Evolutionary conservation across 2,329 filamentous ascomycete species (phyloP).

Genomic region (Colletotrichum brevisporum): DNA sequence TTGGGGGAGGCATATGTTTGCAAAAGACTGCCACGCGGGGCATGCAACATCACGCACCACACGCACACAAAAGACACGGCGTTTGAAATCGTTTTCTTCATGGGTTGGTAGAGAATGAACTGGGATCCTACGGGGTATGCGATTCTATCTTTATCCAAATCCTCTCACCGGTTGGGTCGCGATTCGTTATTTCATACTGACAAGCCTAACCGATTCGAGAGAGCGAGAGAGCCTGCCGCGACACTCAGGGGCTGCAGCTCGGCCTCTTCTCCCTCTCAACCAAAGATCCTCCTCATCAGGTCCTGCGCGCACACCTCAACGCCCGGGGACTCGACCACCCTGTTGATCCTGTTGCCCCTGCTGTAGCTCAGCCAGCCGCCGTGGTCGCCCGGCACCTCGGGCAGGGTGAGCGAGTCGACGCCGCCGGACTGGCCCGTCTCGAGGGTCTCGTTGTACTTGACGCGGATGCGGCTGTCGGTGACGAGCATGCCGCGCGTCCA

Average conservation of each 20-base stretch:
- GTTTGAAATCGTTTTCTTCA: conserved; percentile 33
- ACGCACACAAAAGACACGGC: conserved; percentile 35
- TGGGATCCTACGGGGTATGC: conserved; percentile 42
- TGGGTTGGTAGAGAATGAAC: conserved; percentile 42
- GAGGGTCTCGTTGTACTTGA: conserved; percentile 63
- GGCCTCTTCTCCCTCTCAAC: conserved; percentile 47
- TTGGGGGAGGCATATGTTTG: conserved; percentile 32
- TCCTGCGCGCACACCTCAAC: conserved; percentile 75
- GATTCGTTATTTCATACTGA: conserved; percentile 26
- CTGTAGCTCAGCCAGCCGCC: conserved; percentile 80
- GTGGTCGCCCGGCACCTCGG: conserved; percentile 77
- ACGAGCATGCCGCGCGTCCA: conserved; percentile 96
- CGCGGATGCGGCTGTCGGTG: conserved; percentile 77
- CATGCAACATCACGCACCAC: conserved; percentile 3
- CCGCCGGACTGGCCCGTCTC: conserved; percentile 50
- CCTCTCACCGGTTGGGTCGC: conserved; percentile 3
- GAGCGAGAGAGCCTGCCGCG: conserved; percentile 49
- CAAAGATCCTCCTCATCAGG: conserved; percentile 77
- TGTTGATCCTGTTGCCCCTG: conserved; percentile 84
- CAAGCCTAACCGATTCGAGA: conserved; percentile 48
- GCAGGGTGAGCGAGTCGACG: conserved; percentile 54
- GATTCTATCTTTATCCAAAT: conserved; percentile 29
- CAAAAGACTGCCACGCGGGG: conserved; percentile 9
- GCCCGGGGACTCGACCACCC: conserved; percentile 80
- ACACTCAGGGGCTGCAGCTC: conserved; percentile 22